Evolutionary conservation across 306 rosid species (phyloP).

Genomic region (Lablab purpureus): DNA sequence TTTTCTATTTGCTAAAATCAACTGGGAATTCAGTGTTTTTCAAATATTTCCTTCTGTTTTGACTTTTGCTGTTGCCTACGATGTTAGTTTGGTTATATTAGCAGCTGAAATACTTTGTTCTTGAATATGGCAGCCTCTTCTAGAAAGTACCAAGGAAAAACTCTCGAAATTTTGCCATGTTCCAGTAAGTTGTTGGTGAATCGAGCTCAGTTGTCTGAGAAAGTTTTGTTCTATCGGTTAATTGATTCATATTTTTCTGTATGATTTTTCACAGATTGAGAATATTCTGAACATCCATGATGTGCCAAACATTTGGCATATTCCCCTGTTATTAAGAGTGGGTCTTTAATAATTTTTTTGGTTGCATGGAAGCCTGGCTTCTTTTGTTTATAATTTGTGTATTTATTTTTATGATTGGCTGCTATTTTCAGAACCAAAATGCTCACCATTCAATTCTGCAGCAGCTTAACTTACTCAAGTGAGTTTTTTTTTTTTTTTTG

Average conservation of each 20-base stretch:
- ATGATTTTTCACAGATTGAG: slow-evolving; percentile 62
- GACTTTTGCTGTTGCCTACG: slow-evolving; percentile 1
- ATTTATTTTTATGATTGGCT: slow-evolving; percentile 39
- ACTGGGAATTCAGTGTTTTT: slow-evolving; percentile 19
- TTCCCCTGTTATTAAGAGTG: slow-evolving; percentile 95
- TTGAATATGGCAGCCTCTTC: slow-evolving; percentile 76
- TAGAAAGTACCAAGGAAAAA: slow-evolving; percentile 85
- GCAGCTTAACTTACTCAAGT: slow-evolving; percentile 83
- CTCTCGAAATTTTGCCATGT: slow-evolving; percentile 98
- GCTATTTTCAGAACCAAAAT: slow-evolving; percentile 79
- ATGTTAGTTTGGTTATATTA: slow-evolving; percentile 40
- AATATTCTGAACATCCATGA: slow-evolving; percentile 95
- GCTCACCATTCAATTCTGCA: slow-evolving; percentile 86
- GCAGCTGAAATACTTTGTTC: slow-evolving; percentile 42
- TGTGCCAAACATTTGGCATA: slow-evolving; percentile 98
- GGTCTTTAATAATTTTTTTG: slow-evolving; percentile 47
- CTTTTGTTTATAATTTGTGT: slow-evolving; percentile 38
- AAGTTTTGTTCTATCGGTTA: slow-evolving; percentile 37
- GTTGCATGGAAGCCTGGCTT: slow-evolving; percentile 40
- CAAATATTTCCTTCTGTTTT: slow-evolving; percentile 35
- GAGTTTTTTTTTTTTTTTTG: slow-evolving; percentile 42
- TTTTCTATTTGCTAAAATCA: slow-evolving; percentile 20
- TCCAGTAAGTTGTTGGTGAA: slow-evolving; percentile 76
- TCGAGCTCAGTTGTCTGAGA: slow-evolving; percentile 39
- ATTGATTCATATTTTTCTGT: slow-evolving; percentile 45